Evolutionary conservation across 2,329 filamentous ascomycete species (phyloP).

Genomic region (Gyromitra esculenta): DNA sequence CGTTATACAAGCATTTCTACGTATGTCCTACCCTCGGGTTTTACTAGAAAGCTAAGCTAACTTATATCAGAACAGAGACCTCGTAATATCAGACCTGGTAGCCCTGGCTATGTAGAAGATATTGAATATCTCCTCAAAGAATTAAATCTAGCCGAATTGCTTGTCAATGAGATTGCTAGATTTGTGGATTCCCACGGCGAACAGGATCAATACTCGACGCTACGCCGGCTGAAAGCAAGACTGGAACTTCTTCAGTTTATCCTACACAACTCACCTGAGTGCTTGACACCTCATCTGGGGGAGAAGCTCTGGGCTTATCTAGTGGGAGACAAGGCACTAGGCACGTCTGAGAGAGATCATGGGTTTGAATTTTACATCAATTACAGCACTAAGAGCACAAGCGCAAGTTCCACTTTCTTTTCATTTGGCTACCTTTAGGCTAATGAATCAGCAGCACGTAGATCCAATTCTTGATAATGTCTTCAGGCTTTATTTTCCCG

Average conservation of each 20-base stretch:
- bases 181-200: conserved; percentile 54
- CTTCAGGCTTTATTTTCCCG: conserved; percentile 56
- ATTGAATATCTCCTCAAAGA: conserved; percentile 52
- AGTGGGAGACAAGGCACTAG: conserved; percentile 49
- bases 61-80: conserved; percentile 50
- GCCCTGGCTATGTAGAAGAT: conserved; percentile 49
- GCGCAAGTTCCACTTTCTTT: conserved; percentile 27
- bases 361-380: conserved; percentile 55
- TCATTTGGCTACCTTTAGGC: neutral
- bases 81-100: conserved; percentile 44
- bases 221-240: conserved; percentile 51
- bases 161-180: conserved; percentile 50
- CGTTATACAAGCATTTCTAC: conserved; percentile 66
- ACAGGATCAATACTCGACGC: conserved; percentile 39
- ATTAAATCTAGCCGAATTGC: conserved; percentile 58
- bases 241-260: conserved; percentile 54
- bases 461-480: conserved; percentile 51
- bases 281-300: conserved; percentile 42
- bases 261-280: conserved; percentile 49
- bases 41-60: conserved; percentile 11
- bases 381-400: conserved; percentile 46
- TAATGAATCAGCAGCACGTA: conserved; percentile 40
- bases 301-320: conserved; percentile 54
- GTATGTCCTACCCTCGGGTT: conserved; percentile 48
- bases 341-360: conserved; percentile 49